Evolutionary conservation across 345 rosid species (phyloP).

Genomic region (Xanthoceras sorbifolium): DNA sequence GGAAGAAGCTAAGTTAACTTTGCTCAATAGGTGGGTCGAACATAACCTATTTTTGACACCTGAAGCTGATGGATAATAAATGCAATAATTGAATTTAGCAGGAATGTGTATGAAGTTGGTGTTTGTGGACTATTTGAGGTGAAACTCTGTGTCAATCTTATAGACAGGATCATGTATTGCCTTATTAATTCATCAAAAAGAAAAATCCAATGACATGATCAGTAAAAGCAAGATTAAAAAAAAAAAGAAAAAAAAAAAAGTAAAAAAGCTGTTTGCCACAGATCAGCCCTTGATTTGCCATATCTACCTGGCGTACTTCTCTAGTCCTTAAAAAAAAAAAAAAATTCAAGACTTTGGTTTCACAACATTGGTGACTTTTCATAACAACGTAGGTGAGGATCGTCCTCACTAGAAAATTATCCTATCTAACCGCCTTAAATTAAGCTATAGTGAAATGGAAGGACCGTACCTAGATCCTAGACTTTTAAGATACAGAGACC

Average conservation of each 20-base stretch:
- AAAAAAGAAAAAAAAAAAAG: background rate
- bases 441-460: background rate
- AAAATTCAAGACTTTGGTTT: too few relatives aligned
- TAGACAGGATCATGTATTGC: background rate
- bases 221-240: too few relatives aligned
- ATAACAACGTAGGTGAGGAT: too few relatives aligned
- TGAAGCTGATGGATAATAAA: background rate
- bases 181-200: background rate
- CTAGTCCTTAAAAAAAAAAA: too few relatives aligned
- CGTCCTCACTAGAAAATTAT: too few relatives aligned
- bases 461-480: background rate
- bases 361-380: too few relatives aligned
- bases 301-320: too few relatives aligned
- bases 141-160: background rate
- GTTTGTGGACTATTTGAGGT: background rate
- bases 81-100: background rate
- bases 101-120: background rate
- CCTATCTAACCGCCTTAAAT: background rate
- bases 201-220: too few relatives aligned
- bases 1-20: conserved; percentile 2
- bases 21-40: background rate
- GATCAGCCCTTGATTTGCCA: too few relatives aligned
- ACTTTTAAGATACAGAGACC: background rate
- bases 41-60: background rate
- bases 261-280: background rate